phyloP scores from a whole-genome alignment of 2,329 filamentous ascomycete species.

The Pseudogymnoascus sp. region DNA sequence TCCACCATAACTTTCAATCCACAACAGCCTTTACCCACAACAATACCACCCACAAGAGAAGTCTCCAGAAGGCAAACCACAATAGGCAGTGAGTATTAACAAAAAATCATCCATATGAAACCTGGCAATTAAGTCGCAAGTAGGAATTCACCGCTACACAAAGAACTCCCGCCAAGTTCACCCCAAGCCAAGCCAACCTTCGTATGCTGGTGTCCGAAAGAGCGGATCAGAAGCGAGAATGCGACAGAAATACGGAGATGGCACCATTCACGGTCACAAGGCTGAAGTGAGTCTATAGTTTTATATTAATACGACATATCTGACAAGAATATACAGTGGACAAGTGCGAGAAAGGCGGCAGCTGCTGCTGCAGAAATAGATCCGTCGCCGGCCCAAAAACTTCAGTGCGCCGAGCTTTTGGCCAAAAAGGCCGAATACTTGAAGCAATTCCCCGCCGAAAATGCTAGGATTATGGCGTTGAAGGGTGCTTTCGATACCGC shows the following conservation, averaged over 20 bases:
- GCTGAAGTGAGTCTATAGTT: not conserved
- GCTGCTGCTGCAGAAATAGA: not conserved
- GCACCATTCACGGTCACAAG: not conserved
- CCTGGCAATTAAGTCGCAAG: not conserved
- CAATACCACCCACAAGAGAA: not conserved
- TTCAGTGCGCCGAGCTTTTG: not conserved
- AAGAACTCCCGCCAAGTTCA: not conserved
- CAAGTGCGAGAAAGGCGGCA: not conserved
- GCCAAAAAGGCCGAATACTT: not conserved
- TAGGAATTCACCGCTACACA: not conserved
- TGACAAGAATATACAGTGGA: not conserved
- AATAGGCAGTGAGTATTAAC: not conserved
- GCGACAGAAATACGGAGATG: not conserved
- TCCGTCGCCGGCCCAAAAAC: not conserved
- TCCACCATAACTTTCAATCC: not conserved
- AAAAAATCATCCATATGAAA: not conserved
- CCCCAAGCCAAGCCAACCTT: not conserved
- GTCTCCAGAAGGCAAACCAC: not conserved
- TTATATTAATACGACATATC: not conserved
- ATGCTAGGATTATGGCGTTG: not conserved
- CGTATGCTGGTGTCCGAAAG: not conserved
- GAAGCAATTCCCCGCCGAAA: not conserved
- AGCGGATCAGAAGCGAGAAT: not conserved
- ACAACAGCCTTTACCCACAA: not conserved
- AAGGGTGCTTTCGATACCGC: not conserved